Evolutionary conservation across 805 yeast species (phyloP).

Genomic region (Ogataea pilisensis): DNA sequence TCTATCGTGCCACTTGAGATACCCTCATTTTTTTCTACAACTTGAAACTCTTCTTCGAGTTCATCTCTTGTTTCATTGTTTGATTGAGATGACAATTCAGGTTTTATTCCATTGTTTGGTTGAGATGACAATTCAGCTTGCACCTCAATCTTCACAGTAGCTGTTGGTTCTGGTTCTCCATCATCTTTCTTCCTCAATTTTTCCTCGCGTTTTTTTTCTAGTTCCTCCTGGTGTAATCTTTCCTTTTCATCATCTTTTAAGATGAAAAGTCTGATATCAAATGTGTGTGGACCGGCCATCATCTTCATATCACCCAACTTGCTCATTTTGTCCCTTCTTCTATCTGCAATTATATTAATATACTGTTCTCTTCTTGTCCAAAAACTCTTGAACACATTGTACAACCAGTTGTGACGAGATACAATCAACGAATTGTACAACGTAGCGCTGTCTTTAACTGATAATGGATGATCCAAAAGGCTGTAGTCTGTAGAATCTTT

Average conservation of each 20-base stretch:
- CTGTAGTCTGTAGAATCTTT: constrained; percentile 59
- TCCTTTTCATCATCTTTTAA: constrained; percentile 75
- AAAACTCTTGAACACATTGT: constrained; percentile 68
- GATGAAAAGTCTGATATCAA: constrained; percentile 75
- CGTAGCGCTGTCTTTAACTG: constrained; percentile 69
- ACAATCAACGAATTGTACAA: constrained; percentile 65
- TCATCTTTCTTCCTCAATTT: constrained; percentile 33
- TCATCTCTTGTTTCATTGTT: no score
- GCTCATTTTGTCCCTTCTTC: constrained; percentile 76
- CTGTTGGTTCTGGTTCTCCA: constrained; percentile 21
- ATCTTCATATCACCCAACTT: constrained; percentile 75
- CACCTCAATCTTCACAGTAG: background rate
- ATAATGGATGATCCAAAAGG: constrained; percentile 58
- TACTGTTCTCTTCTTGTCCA: constrained; percentile 55
- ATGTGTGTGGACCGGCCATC: constrained; percentile 78
- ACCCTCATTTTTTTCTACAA: no score
- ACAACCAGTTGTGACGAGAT: constrained; percentile 66
- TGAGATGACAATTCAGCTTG: background rate
- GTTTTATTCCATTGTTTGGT: no score
- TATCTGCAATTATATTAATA: constrained; percentile 43
- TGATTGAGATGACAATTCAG: no score
- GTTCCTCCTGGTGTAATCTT: constrained; percentile 32
- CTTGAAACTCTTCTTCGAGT: no score
- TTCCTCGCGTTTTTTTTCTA: constrained; percentile 27
- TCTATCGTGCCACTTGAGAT: no score